Conservation (phyloP, 2,329 filamentous ascomycete species). For the Beauveria sp. region DNA sequence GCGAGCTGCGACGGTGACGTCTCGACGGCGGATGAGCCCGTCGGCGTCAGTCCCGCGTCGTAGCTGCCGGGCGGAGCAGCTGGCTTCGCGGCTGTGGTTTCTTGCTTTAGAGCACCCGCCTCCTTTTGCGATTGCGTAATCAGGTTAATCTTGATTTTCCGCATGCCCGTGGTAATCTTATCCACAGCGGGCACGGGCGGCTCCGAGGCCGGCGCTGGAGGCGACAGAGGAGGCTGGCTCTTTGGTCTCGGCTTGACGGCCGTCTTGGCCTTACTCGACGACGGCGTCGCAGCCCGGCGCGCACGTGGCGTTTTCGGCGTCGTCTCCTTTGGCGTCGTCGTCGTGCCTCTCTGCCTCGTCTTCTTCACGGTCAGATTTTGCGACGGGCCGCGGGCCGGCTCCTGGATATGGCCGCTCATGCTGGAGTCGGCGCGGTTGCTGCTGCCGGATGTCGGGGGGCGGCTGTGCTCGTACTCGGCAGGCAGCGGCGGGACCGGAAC, state of each 20-base stretch:
- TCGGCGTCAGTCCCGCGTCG: not conserved
- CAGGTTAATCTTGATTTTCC: conserved; percentile 55
- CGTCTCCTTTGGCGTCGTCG: conserved; percentile 26
- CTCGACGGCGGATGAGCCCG: not conserved
- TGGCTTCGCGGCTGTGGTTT: not conserved
- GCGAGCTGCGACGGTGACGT: conserved; percentile 7
- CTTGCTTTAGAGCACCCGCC: conserved; percentile 22
- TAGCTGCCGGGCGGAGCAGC: not conserved
- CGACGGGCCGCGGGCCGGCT: conserved; percentile 19
- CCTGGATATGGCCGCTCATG: conserved; percentile 30
- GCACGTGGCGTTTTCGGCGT: conserved; percentile 15
- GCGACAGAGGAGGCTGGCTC: not conserved
- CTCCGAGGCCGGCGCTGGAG: conserved; percentile 4
- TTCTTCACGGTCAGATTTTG: conserved; percentile 48
- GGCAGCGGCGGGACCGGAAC: conserved; percentile 14
- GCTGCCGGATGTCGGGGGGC: conserved; percentile 17
- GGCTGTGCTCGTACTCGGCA: conserved; percentile 8
- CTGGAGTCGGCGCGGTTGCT: conserved; percentile 31
- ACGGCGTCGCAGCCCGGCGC: conserved; percentile 7
- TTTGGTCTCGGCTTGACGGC: conserved; percentile 11
- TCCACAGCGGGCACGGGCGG: conserved; percentile 29
- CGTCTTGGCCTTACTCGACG: conserved; percentile 13
- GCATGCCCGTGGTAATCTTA: conserved; percentile 49
- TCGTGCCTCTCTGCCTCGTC: conserved; percentile 39
- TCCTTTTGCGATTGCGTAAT: conserved; percentile 52